phyloP scores from a whole-genome alignment of 1,284 basidiomycete genomes.

The Ustilago sp. region DNA sequence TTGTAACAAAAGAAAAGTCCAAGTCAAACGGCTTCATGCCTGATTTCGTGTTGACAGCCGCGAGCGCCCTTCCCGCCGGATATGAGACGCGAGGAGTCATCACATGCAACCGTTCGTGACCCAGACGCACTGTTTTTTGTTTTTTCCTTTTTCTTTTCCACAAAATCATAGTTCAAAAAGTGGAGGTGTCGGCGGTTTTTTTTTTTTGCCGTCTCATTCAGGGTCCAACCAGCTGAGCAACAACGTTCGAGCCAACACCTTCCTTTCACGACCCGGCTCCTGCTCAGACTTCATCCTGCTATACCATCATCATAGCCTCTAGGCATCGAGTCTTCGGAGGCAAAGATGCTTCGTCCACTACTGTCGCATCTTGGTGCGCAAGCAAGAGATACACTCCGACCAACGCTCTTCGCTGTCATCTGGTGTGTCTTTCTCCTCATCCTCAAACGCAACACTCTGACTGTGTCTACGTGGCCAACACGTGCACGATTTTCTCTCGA shows the following conservation, averaged over 20 bases:
- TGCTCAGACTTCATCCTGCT: neutral
- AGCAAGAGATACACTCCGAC: conserved; percentile 25
- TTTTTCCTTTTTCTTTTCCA: neutral
- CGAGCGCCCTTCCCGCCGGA: conserved; percentile 3
- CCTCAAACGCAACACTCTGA: conserved; percentile 9
- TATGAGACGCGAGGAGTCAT: neutral
- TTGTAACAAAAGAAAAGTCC: neutral
- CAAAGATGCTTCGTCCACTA: conserved; percentile 4
- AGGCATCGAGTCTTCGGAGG: neutral
- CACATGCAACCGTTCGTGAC: neutral
- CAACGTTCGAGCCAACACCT: neutral
- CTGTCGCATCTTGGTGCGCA: neutral
- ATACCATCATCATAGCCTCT: neutral
- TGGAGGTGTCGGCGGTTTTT: neutral
- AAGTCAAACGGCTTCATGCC: neutral
- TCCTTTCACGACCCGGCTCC: neutral
- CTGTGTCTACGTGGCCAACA: conserved; percentile 6
- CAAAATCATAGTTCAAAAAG: neutral
- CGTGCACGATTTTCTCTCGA: conserved; percentile 22
- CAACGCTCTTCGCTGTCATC: conserved; percentile 29
- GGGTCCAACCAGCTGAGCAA: neutral
- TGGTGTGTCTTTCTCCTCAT: conserved; percentile 38
- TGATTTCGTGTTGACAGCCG: conserved; percentile 19
- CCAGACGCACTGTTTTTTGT: neutral
- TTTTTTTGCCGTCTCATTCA: neutral